Evolutionary conservation across 306 rosid genomes (phyloP).

Genomic region (Hippophae rhamnoides): DNA sequence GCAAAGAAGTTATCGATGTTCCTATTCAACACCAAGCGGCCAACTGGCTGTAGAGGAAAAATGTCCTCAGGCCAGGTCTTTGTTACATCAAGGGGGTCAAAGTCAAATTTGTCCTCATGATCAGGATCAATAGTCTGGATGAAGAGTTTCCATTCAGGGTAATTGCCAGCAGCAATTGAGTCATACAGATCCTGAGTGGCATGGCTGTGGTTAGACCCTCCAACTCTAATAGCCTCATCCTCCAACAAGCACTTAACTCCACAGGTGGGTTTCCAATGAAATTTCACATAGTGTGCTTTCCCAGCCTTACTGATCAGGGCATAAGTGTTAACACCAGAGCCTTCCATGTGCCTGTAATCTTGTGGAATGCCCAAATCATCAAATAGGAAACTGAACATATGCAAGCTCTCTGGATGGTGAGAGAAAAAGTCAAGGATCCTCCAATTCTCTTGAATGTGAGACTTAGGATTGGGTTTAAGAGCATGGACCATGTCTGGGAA

Average conservation of each 20-base stretch:
- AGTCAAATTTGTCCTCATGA: constrained; percentile 76
- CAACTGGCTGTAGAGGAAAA: constrained; percentile 89
- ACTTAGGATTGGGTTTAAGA: constrained; percentile 86
- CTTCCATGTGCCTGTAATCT: constrained; percentile 96
- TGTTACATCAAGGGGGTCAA: constrained; percentile 91
- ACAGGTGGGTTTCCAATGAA: constrained; percentile 81
- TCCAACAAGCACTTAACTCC: constrained; percentile 79
- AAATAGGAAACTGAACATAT: constrained; percentile 70
- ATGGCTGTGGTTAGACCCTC: constrained; percentile 94
- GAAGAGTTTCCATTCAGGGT: constrained; percentile 93
- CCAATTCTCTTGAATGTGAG: constrained; percentile 92
- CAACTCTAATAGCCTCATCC: constrained; percentile 74
- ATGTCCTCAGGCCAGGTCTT: constrained; percentile 98
- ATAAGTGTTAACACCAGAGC: constrained; percentile 84
- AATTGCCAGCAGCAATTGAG: constrained; percentile 93
- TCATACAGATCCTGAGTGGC: constrained; percentile 89
- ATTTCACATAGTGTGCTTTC: constrained; percentile 66
- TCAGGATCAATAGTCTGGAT: constrained; percentile 87
- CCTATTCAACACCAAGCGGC: constrained; percentile 84
- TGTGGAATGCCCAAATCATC: constrained; percentile 86
- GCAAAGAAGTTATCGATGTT: constrained; percentile 93
- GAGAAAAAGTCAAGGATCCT: constrained; percentile 86
- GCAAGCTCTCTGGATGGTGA: constrained; percentile 86
- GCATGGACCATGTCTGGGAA: constrained; percentile 95
- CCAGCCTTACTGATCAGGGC: constrained; percentile 70